These are phyloP conservation scores for Coemansia sp. DNA, from an alignment of 192 early-diverging fungal species.

Conservation along the genomic window DNA sequence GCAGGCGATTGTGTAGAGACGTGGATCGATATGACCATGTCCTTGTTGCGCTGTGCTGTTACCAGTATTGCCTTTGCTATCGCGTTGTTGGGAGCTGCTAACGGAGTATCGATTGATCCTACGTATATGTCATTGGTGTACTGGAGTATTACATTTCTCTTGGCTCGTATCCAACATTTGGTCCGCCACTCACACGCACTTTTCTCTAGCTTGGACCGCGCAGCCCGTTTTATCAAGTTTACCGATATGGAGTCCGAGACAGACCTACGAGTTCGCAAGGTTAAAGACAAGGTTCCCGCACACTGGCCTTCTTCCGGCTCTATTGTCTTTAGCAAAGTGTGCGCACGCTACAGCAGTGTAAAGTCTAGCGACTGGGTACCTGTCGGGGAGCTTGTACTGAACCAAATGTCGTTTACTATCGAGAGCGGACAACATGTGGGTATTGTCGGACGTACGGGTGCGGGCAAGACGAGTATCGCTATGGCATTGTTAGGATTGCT, in stretches of 20 bases:
- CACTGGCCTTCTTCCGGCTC: conserved; percentile 64
- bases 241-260: conserved; percentile 6
- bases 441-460: conserved; percentile 85
- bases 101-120: neutral
- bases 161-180: conserved; percentile 49
- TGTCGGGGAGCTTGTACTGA: conserved; percentile 53
- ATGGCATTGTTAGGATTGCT: conserved; percentile 70
- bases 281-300: neutral
- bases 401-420: conserved; percentile 64
- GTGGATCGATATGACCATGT: conserved; percentile 50
- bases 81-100: conserved; percentile 14
- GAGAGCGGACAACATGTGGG: conserved; percentile 73
- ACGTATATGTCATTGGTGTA: conserved; percentile 25
- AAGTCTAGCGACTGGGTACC: neutral
- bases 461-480: conserved; percentile 75
- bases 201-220: conserved; percentile 13
- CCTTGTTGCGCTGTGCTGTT: conserved; percentile 28
- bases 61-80: conserved; percentile 27
- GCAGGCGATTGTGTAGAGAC: conserved; percentile 41
- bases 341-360: conserved; percentile 61
- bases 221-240: conserved; percentile 19
- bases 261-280: neutral
- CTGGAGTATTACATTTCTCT: conserved; percentile 22
- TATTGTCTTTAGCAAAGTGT: conserved; percentile 62
- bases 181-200: conserved; percentile 38